Conservation (phyloP, 257 asterid genomes). For the Plantago ovata region DNA sequence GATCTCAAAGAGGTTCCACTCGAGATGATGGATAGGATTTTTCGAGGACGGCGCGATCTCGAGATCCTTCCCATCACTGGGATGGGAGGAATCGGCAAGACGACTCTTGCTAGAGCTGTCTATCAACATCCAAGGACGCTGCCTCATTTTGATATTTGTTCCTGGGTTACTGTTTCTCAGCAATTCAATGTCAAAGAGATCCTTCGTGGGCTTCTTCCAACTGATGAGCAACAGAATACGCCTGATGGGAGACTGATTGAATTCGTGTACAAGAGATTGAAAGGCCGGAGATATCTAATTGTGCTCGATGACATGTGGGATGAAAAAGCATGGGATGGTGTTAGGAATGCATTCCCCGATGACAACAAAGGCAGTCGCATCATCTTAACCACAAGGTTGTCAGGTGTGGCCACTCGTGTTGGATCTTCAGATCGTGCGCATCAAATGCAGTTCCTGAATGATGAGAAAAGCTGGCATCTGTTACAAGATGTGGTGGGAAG, state of each 20-base stretch:
- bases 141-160: background rate
- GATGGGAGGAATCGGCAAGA: too few relatives aligned
- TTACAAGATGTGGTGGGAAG: background rate
- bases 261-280: background rate
- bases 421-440: background rate
- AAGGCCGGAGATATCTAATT: background rate
- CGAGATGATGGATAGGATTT: too few relatives aligned
- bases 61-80: too few relatives aligned
- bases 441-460: background rate
- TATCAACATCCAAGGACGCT: background rate
- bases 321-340: background rate
- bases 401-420: background rate
- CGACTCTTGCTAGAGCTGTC: too few relatives aligned
- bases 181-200: background rate
- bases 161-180: background rate
- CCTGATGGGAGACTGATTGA: background rate
- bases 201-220: background rate
- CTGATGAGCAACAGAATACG: background rate
- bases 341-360: background rate
- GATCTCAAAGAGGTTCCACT: too few relatives aligned
- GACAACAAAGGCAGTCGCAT: background rate
- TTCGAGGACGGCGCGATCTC: too few relatives aligned
- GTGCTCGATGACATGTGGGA: slow-evolving; percentile 1
- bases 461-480: background rate
- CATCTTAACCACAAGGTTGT: background rate